Evolutionary conservation across 805 yeast species (phyloP).

Genomic region (Wickerhamomyces ciferrii): DNA sequence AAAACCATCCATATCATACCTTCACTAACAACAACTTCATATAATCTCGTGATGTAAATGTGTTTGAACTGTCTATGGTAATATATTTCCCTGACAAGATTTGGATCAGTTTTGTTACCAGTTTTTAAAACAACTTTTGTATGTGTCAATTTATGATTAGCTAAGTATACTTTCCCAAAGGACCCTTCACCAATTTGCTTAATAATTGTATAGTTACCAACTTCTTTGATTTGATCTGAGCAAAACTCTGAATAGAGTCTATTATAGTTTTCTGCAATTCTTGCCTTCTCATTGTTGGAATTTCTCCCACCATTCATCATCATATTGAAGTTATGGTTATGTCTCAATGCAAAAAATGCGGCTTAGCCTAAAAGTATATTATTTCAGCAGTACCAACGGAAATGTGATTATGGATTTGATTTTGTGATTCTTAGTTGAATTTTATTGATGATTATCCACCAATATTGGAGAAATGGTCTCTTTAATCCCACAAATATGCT

Average conservation of each 20-base stretch:
- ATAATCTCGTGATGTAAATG: conserved; percentile 76
- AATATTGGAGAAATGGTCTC: too few species aligned
- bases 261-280: conserved; percentile 60
- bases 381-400: too few species aligned
- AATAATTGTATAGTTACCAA: conserved; percentile 76
- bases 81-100: conserved; percentile 84
- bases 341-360: background rate
- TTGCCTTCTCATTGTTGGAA: conserved; percentile 22
- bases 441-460: too few species aligned
- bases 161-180: conserved; percentile 88
- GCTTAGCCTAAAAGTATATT: too few species aligned
- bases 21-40: conserved; percentile 83
- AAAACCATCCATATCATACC: conserved; percentile 78
- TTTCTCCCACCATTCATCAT: conserved; percentile 1
- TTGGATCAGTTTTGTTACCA: conserved; percentile 72
- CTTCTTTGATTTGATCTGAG: conserved; percentile 46
- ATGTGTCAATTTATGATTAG: conserved; percentile 68
- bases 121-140: conserved; percentile 82
- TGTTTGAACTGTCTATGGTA: conserved; percentile 82
- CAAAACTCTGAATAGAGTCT: conserved; percentile 46
- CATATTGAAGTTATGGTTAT: background rate
- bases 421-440: too few species aligned
- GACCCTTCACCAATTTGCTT: conserved; percentile 86
- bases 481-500: too few species aligned
- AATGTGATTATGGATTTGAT: too few species aligned